Conservation (phyloP, 306 rosid species). For the Trifolium repens region DNA sequence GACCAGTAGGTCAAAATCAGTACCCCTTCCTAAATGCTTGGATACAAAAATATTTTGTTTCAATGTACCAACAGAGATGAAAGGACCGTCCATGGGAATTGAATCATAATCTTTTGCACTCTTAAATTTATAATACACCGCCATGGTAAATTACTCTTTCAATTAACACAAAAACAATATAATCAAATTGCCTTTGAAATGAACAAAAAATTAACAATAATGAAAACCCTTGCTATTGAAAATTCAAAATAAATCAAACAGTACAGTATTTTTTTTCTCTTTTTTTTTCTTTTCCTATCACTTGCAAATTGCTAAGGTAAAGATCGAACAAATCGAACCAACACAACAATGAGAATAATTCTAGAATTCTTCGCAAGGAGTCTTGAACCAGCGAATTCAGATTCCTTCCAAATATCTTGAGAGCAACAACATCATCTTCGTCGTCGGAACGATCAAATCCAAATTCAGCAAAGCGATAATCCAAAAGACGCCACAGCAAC, state of each 20-base stretch:
- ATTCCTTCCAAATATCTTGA: constrained; percentile 31
- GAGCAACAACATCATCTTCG: background rate
- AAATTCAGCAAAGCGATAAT: constrained; percentile 11
- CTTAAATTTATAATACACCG: constrained; percentile 99
- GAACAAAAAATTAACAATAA: background rate
- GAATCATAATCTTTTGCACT: constrained; percentile 99
- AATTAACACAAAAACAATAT: constrained; percentile 53
- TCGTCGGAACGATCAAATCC: constrained; percentile 33
- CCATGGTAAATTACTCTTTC: constrained; percentile 74
- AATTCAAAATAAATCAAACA: constrained; percentile 59
- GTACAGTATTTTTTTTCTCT: constrained; percentile 61
- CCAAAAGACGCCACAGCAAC: constrained; percentile 21
- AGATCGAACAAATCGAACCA: constrained; percentile 73
- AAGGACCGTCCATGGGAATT: constrained; percentile 99
- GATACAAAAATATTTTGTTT: constrained; percentile 97
- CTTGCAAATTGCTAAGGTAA: constrained; percentile 55
- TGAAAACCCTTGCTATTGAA: constrained; percentile 61
- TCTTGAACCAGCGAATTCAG: constrained; percentile 14
- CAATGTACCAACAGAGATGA: constrained; percentile 98
- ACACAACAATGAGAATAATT: constrained; percentile 50
- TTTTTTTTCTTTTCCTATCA: constrained; percentile 27
- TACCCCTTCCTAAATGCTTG: constrained; percentile 98
- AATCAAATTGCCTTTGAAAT: constrained; percentile 61
- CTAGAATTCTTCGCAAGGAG: constrained; percentile 38
- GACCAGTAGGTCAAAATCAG: constrained; percentile 99